Percentiles rank a stretch among this genome's conserved stretches.
Conservation (phyloP, 202 grass and related monocot species). For the Tripidium arundinaceum region DNA sequence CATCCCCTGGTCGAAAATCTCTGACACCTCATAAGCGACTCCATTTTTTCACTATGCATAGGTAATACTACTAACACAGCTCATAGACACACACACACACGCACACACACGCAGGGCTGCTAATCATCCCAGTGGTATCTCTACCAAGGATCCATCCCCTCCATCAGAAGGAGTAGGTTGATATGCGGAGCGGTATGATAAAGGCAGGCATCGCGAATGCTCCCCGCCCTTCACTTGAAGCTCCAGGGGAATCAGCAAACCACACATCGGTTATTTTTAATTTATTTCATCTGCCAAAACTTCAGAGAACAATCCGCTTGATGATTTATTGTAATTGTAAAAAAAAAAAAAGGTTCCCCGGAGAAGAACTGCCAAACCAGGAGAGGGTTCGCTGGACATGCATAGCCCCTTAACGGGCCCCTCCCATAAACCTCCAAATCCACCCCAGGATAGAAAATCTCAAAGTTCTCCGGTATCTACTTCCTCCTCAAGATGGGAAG, state of each 20-base stretch:
- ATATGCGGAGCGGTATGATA: too few species aligned
- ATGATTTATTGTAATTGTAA: neutral
- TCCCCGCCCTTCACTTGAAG: too few species aligned
- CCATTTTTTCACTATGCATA: neutral
- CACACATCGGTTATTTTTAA: too few species aligned
- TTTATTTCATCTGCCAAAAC: too few species aligned
- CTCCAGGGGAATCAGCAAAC: too few species aligned
- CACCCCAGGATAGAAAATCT: neutral
- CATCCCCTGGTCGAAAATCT: neutral
- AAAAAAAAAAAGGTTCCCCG: neutral
- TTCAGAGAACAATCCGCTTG: neutral
- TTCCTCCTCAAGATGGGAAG: too few species aligned
- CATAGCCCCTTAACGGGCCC: neutral
- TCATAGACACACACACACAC: neutral
- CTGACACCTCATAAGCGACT: too few species aligned
- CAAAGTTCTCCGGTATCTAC: neutral
- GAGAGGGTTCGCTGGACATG: neutral
- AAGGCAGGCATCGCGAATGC: too few species aligned
- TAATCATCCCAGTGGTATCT: constrained; percentile 51
- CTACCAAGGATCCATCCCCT: constrained; percentile 35
- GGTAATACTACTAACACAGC: neutral
- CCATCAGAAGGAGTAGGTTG: constrained; percentile 31
- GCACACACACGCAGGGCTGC: too few species aligned
- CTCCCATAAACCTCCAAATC: neutral
- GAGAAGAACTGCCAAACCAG: neutral